These are phyloP conservation scores for Thalassiosira mediterranea DNA, from an alignment of 352 stramenopile species.

Conservation along the genomic window DNA sequence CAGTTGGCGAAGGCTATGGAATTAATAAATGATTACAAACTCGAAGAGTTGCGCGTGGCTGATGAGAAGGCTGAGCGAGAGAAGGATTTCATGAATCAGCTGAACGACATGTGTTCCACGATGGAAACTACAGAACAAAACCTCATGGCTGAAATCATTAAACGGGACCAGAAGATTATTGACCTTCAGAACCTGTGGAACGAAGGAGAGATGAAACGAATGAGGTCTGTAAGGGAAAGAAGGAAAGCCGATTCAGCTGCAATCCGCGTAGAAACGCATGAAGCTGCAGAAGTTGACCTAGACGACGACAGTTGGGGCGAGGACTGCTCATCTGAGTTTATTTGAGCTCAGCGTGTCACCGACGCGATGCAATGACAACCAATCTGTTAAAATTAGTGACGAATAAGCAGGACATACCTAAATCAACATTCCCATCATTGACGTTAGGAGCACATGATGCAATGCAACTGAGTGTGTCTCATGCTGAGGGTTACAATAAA, in stretches of 20 bases:
- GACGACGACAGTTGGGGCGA: constrained; percentile 1
- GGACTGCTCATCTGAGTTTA: too few species aligned
- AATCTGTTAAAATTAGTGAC: too few species aligned
- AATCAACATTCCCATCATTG: too few species aligned
- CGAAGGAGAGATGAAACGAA: constrained; percentile 9
- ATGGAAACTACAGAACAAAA: constrained; percentile 16
- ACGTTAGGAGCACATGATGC: too few species aligned
- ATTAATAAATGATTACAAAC: constrained; percentile 11
- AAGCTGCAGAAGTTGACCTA: neutral
- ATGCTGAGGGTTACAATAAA: too few species aligned
- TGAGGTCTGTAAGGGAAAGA: neutral
- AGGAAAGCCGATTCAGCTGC: neutral
- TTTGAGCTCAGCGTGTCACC: too few species aligned
- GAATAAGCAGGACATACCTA: too few species aligned
- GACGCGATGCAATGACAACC: too few species aligned
- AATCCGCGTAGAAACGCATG: neutral
- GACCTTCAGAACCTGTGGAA: constrained; percentile 27
- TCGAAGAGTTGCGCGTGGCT: constrained; percentile 1
- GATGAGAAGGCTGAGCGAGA: constrained; percentile 25
- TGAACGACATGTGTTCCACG: constrained; percentile 26
- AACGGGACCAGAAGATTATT: constrained; percentile 20
- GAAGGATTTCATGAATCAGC: constrained; percentile 33
- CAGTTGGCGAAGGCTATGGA: constrained; percentile 22
- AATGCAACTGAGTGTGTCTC: too few species aligned
- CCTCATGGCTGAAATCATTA: constrained; percentile 28